Evolutionary conservation across 2,329 filamentous ascomycete species (phyloP).

Genomic region (Aspergillus neoniger): DNA sequence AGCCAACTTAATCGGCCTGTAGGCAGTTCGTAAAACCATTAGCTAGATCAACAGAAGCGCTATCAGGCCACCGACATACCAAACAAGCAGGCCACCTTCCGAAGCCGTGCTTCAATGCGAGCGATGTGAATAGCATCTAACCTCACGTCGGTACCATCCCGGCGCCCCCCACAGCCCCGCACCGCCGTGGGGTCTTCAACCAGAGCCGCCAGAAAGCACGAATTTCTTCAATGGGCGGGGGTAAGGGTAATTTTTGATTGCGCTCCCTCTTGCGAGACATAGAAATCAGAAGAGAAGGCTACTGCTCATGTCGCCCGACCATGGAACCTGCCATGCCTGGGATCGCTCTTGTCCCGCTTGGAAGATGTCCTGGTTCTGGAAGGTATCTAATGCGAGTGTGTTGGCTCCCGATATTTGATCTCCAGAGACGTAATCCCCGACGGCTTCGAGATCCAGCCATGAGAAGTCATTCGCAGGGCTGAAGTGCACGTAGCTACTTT

Average conservation of each 20-base stretch:
- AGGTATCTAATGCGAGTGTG: conserved; percentile 39
- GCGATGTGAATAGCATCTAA: background rate
- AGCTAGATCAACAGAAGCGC: background rate
- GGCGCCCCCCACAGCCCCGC: conserved; percentile 1
- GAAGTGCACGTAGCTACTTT: conserved; percentile 39
- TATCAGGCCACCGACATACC: background rate
- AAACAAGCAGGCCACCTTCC: background rate
- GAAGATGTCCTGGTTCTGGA: conserved; percentile 37
- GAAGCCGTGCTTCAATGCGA: background rate
- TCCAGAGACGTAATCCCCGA: conserved; percentile 58
- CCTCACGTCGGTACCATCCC: background rate
- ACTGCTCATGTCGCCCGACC: conserved; percentile 43
- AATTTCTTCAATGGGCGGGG: background rate
- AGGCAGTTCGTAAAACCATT: background rate
- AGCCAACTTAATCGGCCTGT: background rate
- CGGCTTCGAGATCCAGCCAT: conserved; percentile 62
- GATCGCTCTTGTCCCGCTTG: conserved; percentile 33
- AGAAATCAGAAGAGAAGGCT: conserved; percentile 37
- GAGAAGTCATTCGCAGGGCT: conserved; percentile 60
- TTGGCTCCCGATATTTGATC: conserved; percentile 42
- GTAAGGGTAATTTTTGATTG: background rate
- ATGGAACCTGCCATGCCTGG: conserved; percentile 43
- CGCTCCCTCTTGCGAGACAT: background rate
- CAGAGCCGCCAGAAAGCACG: background rate
- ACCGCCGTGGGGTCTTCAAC: background rate